These are phyloP conservation scores for Tremellales sp. DNA, from an alignment of 1,284 basidiomycete genomes.

Conservation along the genomic window DNA sequence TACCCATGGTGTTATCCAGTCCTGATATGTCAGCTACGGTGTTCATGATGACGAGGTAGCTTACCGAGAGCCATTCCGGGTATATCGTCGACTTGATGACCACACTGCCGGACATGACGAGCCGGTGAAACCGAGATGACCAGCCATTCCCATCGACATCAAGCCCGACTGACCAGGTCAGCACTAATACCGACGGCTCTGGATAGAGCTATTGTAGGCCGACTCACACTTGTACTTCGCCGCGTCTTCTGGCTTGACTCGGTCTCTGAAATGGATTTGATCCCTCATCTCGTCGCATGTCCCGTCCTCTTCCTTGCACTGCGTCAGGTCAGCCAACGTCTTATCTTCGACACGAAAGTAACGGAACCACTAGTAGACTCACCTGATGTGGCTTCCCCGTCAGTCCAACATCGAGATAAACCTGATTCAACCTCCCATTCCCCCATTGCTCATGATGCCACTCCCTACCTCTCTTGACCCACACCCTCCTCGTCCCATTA, in stretches of 20 bases:
- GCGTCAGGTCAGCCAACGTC: constrained; percentile 2
- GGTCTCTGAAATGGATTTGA: constrained; percentile 33
- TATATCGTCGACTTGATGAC: constrained; percentile 51
- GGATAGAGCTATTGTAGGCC: background rate
- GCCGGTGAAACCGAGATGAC: constrained; percentile 40
- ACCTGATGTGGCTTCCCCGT: constrained; percentile 41
- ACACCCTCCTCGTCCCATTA: constrained; percentile 35
- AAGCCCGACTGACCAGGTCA: constrained; percentile 14
- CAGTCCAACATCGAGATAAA: constrained; percentile 48
- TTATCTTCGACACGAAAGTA: background rate
- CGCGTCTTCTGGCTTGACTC: constrained; percentile 33
- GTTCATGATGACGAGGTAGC: background rate
- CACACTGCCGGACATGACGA: constrained; percentile 47
- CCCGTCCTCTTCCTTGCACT: constrained; percentile 46
- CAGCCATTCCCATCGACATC: constrained; percentile 48
- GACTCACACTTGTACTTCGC: constrained; percentile 41
- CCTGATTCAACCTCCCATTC: constrained; percentile 38
- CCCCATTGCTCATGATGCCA: constrained; percentile 33
- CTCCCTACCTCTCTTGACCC: constrained; percentile 35
- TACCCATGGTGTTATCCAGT: constrained; percentile 50
- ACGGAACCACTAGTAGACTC: constrained; percentile 2
- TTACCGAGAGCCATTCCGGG: constrained; percentile 47
- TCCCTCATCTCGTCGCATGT: constrained; percentile 44
- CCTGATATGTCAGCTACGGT: constrained; percentile 8
- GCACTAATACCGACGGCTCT: background rate